Evolutionary conservation across 139 green algal species (phyloP).

Genomic region (Chlorella ohadii): DNA sequence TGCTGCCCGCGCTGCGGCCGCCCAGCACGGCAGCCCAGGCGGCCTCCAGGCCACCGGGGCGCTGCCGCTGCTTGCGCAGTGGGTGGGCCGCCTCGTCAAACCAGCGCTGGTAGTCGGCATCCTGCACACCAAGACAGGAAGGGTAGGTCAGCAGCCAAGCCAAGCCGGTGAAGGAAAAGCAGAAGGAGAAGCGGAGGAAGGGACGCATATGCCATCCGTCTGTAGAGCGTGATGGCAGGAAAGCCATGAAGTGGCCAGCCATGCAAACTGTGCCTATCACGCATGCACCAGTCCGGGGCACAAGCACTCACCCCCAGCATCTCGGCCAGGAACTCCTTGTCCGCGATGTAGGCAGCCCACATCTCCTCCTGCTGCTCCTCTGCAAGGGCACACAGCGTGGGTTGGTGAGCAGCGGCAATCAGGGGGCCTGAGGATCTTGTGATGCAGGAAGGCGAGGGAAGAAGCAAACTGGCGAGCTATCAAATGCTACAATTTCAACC

Average conservation of each 20-base stretch:
- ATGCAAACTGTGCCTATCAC: background rate
- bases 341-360: slow-evolving; percentile 50
- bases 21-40: slow-evolving; percentile 44
- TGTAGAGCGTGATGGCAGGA: background rate
- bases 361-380: slow-evolving; percentile 37
- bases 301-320: slow-evolving; percentile 41
- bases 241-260: background rate
- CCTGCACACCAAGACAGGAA: background rate
- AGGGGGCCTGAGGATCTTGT: no score
- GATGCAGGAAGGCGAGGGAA: no score
- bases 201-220: no score
- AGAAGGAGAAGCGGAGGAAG: no score
- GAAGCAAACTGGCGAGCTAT: no score
- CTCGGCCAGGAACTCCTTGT: slow-evolving; percentile 51
- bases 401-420: no score
- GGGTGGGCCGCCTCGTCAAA: slow-evolving; percentile 45
- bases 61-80: background rate
- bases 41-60: slow-evolving; percentile 23
- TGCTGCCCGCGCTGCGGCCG: slow-evolving; percentile 3
- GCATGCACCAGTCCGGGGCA: background rate
- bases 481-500: no score
- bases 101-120: slow-evolving; percentile 47
- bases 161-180: no score
- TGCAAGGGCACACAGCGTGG: background rate
- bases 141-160: no score